These are phyloP conservation scores for Globisporangium paddicum DNA, from an alignment of 352 stramenopile genomes.

Conservation along the genomic window DNA sequence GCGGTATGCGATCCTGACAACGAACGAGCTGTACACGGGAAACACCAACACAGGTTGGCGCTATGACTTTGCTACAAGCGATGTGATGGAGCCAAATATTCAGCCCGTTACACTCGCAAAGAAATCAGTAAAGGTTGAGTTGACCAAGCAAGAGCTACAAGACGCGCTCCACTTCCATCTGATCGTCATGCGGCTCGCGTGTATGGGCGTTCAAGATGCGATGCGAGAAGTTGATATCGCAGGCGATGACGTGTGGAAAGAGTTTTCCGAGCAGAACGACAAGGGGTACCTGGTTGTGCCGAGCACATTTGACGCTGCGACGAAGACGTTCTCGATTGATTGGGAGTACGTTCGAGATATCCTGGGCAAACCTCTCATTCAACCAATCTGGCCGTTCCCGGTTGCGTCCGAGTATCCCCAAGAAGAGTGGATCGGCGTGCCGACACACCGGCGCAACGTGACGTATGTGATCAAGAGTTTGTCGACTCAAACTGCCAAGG, in stretches of 20 bases:
- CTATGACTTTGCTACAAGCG: conserved; percentile 78
- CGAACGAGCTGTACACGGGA: conserved; percentile 74
- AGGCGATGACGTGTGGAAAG: conserved; percentile 58
- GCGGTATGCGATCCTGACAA: conserved; percentile 69
- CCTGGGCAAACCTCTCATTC: conserved; percentile 52
- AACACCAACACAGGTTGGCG: conserved; percentile 78
- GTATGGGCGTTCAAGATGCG: conserved; percentile 70
- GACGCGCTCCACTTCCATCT: conserved; percentile 73
- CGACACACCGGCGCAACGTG: conserved; percentile 60
- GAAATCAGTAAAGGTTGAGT: conserved; percentile 23
- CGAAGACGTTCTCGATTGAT: conserved; percentile 28
- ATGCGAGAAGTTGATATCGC: conserved; percentile 62
- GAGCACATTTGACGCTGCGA: conserved; percentile 14
- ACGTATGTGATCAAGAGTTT: conserved; percentile 60
- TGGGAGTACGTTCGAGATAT: conserved; percentile 68
- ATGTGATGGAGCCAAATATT: conserved; percentile 63
- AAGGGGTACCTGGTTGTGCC: conserved; percentile 84
- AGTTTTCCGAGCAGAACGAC: conserved; percentile 86
- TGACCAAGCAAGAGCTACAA: conserved; percentile 57
- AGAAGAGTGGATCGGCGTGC: conserved; percentile 73
- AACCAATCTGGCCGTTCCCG: conserved; percentile 66
- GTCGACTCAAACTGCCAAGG: conserved; percentile 32
- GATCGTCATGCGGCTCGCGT: conserved; percentile 71
- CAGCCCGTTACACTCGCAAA: conserved; percentile 61
- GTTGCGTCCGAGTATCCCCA: conserved; percentile 8